Conservation (phyloP, 495 filamentous ascomycete species). For the Recurvomyces mirabilis region DNA sequence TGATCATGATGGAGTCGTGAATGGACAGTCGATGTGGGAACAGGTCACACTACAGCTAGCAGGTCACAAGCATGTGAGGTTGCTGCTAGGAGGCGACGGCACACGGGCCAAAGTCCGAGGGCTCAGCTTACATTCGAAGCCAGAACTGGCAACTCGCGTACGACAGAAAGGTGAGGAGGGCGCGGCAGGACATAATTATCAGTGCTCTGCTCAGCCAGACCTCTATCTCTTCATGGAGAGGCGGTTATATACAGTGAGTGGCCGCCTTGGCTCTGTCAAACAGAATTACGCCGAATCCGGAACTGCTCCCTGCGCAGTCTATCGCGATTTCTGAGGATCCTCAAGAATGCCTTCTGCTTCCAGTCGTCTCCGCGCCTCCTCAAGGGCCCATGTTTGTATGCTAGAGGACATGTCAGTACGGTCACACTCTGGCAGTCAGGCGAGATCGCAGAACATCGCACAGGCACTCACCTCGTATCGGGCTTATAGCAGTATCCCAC, state of each 20-base stretch:
- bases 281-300: not conserved
- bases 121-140: too few species aligned
- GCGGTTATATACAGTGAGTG: not conserved
- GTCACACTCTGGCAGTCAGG: not conserved
- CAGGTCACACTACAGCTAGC: too few species aligned
- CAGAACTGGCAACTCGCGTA: too few species aligned
- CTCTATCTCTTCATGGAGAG: not conserved
- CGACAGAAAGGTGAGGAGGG: too few species aligned
- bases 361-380: conserved; percentile 85
- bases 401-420: conserved; percentile 37
- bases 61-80: too few species aligned
- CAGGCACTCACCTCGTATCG: conserved; percentile 93
- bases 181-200: not conserved
- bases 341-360: conserved; percentile 89
- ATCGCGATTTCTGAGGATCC: conserved; percentile 45
- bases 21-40: too few species aligned
- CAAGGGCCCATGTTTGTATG: conserved; percentile 98
- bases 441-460: conserved; percentile 9
- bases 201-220: not conserved
- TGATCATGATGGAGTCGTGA: too few species aligned
- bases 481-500: conserved; percentile 94
- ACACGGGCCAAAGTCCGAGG: too few species aligned
- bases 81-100: too few species aligned
- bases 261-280: not conserved
- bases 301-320: not conserved